phyloP scores from a whole-genome alignment of 768 basidiomycete genomes.

The Hericium coralloides region DNA sequence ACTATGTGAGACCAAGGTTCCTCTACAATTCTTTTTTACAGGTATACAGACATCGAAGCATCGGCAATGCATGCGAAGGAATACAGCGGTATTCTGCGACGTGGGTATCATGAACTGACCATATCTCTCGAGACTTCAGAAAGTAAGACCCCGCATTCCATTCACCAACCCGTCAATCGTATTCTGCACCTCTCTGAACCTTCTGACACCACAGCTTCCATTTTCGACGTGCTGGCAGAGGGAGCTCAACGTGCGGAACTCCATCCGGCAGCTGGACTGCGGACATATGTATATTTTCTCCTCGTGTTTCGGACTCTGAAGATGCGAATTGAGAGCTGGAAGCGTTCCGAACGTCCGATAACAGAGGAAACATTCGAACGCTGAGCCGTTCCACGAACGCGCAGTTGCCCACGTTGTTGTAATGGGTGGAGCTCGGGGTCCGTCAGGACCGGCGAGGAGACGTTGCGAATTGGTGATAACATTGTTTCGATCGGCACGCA shows the following conservation, averaged over 20 bases:
- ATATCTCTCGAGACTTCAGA: no score
- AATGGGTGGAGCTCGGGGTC: conserved; percentile 14
- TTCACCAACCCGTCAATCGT: background rate
- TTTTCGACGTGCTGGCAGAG: conserved; percentile 2
- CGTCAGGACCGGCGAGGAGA: conserved; percentile 31
- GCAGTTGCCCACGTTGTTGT: conserved; percentile 29
- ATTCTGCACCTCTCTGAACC: background rate
- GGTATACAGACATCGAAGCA: no score
- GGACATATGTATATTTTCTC: conserved; percentile 3
- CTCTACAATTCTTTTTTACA: no score
- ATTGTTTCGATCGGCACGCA: conserved; percentile 33
- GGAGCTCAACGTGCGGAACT: conserved; percentile 1
- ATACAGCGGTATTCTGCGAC: no score
- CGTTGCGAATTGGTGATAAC: conserved; percentile 49
- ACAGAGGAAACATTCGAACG: conserved; percentile 60
- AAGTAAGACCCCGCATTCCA: background rate
- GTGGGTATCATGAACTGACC: no score
- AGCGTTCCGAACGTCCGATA: conserved; percentile 33
- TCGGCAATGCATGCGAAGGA: no score
- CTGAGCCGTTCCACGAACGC: conserved; percentile 30
- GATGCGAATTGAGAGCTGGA: conserved; percentile 47
- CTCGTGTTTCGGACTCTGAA: conserved; percentile 40
- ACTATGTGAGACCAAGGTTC: no score
- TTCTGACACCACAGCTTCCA: conserved; percentile 1
- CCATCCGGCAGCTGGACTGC: background rate